Conservation (phyloP, 768 basidiomycete species). For the Lentinus brumalis region DNA sequence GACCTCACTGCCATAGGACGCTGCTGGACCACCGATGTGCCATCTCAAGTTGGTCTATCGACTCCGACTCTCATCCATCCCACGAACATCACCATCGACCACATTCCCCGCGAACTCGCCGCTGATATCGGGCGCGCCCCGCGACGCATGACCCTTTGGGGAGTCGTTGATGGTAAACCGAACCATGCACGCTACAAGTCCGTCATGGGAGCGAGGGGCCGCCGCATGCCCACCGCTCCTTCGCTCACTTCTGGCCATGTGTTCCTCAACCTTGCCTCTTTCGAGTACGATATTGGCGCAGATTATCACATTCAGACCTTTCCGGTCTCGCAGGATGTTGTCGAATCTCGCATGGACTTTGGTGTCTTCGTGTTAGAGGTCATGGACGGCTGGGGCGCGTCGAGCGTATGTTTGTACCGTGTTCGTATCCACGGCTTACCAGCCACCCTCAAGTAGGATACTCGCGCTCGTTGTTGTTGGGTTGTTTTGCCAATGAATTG, state of each 20-base stretch:
- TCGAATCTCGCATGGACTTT: not conserved
- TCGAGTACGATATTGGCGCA: not conserved
- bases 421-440: constrained; percentile 1
- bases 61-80: not conserved
- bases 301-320: not conserved
- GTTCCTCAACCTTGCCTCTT: not conserved
- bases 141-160: constrained; percentile 1
- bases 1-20: not conserved
- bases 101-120: not conserved
- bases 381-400: not conserved
- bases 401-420: not conserved
- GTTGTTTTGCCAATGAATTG: too few relatives aligned
- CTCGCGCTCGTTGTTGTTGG: too few relatives aligned
- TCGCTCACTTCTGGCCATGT: not conserved
- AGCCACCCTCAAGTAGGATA: too few relatives aligned
- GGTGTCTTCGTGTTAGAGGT: constrained; percentile 4
- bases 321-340: not conserved
- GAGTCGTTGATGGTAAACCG: not conserved
- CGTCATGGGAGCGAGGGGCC: not conserved
- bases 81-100: constrained; percentile 3
- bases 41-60: not conserved
- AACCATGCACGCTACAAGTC: not conserved
- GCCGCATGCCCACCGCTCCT: not conserved
- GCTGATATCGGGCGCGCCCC: not conserved
- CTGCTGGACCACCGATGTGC: not conserved